phyloP scores from a whole-genome alignment of 2,329 filamentous ascomycete genomes.

The Apiospora koreana region DNA sequence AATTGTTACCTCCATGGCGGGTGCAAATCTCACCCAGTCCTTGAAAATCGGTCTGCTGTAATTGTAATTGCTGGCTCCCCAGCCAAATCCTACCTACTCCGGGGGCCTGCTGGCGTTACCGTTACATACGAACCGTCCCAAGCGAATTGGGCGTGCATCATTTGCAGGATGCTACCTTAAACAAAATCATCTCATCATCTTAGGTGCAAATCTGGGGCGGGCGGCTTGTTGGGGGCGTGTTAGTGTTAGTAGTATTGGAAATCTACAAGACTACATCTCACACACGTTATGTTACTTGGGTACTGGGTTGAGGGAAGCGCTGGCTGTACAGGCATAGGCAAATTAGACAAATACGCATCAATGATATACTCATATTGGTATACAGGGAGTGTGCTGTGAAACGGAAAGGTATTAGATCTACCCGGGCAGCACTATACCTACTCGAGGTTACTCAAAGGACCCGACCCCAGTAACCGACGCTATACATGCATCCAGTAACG shows the following conservation, averaged over 20 bases:
- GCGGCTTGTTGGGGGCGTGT: background rate
- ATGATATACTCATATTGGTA: background rate
- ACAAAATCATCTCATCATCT: slow-evolving; percentile 4
- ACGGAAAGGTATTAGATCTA: background rate
- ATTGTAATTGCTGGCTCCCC: background rate
- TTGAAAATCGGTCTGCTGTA: background rate
- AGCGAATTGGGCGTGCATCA: background rate
- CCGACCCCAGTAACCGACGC: too few relatives aligned
- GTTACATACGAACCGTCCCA: background rate
- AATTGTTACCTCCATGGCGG: background rate
- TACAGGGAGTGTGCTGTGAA: background rate
- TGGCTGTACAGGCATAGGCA: too few relatives aligned
- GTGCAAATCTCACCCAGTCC: background rate
- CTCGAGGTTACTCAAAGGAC: background rate
- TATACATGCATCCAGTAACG: background rate
- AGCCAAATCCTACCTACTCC: background rate
- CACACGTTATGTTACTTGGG: background rate
- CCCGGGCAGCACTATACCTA: background rate
- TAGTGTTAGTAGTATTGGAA: background rate
- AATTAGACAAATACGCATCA: too few relatives aligned
- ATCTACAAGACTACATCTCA: background rate
- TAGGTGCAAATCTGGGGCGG: background rate
- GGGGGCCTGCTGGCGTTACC: background rate
- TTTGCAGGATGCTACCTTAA: background rate
- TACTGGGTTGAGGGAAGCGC: background rate